Evolutionary conservation across 306 rosid genomes (phyloP).

Genomic region (Cyamopsis tetragonoloba): DNA sequence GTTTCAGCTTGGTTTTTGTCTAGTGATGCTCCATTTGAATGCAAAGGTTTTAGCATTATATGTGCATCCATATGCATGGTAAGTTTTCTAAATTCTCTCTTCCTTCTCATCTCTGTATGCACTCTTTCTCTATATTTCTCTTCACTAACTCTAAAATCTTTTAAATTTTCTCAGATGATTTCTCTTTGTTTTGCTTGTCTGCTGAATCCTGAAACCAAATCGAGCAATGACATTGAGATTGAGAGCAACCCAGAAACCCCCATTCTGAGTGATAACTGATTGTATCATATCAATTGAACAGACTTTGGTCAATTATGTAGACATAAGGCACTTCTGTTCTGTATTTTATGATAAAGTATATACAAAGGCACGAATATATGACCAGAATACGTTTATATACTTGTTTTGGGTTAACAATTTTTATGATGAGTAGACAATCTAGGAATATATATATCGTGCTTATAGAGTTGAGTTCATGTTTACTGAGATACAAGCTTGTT

Average conservation of each 20-base stretch:
- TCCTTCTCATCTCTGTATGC: neutral
- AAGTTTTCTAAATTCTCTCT: constrained; percentile 13
- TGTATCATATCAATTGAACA: constrained; percentile 16
- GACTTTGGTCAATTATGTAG: neutral
- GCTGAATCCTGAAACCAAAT: constrained; percentile 26
- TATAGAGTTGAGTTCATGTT: neutral
- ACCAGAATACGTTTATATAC: too few species aligned
- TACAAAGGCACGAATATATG: neutral
- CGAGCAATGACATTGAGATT: constrained; percentile 25
- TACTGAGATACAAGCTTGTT: too few species aligned
- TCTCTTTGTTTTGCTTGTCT: constrained; percentile 56
- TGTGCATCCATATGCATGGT: constrained; percentile 74
- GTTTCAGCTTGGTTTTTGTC: constrained; percentile 78
- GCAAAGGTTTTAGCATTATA: constrained; percentile 83
- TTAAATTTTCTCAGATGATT: constrained; percentile 40
- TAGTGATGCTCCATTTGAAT: constrained; percentile 68
- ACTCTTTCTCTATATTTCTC: neutral
- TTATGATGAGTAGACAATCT: neutral
- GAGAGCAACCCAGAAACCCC: constrained; percentile 44
- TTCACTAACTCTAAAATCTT: constrained; percentile 16
- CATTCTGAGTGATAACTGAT: constrained; percentile 39
- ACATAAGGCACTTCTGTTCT: neutral
- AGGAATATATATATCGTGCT: neutral
- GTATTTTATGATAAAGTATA: neutral
- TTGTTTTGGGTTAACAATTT: neutral